Percentiles rank a stretch among this genome's conserved stretches.
phyloP scores from a whole-genome alignment of 1,284 basidiomycete genomes.

The Cryptococcus floricola region DNA sequence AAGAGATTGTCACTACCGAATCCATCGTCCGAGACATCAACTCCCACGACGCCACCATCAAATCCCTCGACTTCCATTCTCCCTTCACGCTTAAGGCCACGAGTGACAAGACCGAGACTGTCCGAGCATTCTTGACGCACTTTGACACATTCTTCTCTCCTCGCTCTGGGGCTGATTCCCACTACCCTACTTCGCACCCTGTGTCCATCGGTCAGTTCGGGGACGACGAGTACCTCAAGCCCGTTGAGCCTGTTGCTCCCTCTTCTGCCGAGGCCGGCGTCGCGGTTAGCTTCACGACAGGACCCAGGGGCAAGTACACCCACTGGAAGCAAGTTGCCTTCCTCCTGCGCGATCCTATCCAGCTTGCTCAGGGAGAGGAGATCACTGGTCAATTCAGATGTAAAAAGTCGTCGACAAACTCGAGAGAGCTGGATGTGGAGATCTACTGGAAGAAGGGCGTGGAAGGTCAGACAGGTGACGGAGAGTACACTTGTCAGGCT shows the following conservation, averaged over 20 bases:
- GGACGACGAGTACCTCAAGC: conserved; percentile 26
- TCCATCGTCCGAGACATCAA: conserved; percentile 72
- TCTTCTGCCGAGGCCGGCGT: conserved; percentile 48
- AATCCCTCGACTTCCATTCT: conserved; percentile 73
- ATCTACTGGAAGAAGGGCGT: conserved; percentile 60
- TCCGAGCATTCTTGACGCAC: conserved; percentile 82
- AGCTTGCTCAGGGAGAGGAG: conserved; percentile 66
- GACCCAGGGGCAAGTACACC: conserved; percentile 75
- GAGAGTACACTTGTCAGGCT: conserved; percentile 25
- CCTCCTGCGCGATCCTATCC: conserved; percentile 73
- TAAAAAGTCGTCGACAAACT: conserved; percentile 74
- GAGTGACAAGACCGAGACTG: conserved; percentile 58
- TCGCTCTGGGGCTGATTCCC: conserved; percentile 50
- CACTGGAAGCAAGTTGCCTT: conserved; percentile 98
- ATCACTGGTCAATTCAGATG: conserved; percentile 78
- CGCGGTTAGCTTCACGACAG: conserved; percentile 83
- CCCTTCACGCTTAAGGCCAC: conserved; percentile 67
- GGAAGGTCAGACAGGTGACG: conserved; percentile 11
- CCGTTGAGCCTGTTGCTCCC: conserved; percentile 17
- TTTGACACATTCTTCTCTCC: conserved; percentile 89
- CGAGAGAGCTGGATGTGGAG: conserved; percentile 85
- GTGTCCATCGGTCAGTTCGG: conserved; percentile 35
- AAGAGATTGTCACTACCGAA: conserved; percentile 66
- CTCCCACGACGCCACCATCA: conserved; percentile 60
- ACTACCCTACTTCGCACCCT: conserved; percentile 51